Evolutionary conservation across 805 yeast genomes (phyloP), one percentile per base, ranked within the genome.

Genomic region (Yarrowia sp.): DNA sequence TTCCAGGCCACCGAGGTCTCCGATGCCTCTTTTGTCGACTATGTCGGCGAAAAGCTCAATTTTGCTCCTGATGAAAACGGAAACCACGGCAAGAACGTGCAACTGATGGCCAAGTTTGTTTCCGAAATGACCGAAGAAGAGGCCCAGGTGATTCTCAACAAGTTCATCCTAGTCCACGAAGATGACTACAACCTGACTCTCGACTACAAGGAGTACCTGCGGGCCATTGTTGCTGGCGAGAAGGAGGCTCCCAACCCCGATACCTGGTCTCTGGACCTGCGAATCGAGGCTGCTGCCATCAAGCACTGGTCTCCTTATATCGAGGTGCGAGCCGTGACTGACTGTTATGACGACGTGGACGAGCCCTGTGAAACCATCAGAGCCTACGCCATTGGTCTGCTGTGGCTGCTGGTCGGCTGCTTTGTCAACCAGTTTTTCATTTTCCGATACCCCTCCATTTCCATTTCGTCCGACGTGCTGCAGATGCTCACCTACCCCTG

Each of bases 301-400:
- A 33, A 51, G 19, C 33, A 54, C 36, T 54, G 62, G 62, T 82
- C 85, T 24, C 88, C 89, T 12, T 86, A 85, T 71, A 84, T 87
- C 1, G 90, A 86, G 73, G 89, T 86, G 21, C 79, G 90, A 73
- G 83, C 89, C 22, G 82, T 86, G n/a, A 79, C 82, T 7, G 82
- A 80, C 38, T 80, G 83, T 1, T 74, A 67, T 51, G 86, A 83
- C 68, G 84, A 82, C 64, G 79, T 81, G 2, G 62, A 67, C 22
- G 66, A 77, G 24, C 80, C 80, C 1, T 80, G 80, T 67, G 85
- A 83, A 75, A 81, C 85, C 59, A 80, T 77, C 49, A 71, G 82
- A 69, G 71, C 79, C 11, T 78, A 78, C 66, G 66, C 74, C 24
- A 66, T 79, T 17, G 79, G 78, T 2, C 68, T 77, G 17, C 49